Evolutionary conservation across 108 stramenopile genomes (phyloP), one percentile per base, ranked within the genome.

Genomic region (Skeletonema potamos): DNA sequence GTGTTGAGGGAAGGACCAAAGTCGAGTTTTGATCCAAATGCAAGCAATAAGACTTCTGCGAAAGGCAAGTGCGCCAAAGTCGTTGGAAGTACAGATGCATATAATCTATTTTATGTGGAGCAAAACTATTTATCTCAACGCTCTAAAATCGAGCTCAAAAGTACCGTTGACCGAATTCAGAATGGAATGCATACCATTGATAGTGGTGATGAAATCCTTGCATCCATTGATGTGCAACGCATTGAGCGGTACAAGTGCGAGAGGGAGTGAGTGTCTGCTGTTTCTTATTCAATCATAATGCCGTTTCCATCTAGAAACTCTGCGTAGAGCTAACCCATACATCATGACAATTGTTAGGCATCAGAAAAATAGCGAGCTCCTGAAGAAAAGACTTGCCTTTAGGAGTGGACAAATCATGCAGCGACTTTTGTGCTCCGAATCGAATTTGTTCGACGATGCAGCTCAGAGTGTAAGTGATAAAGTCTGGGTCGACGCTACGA

Each of bases 51-150:
- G n/a, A 39, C 44, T 17, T 51, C 58, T 36, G 44, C n/a, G 27
- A 34, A 46, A 18, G 48, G 17, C 8, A 69, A 43, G 33, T 15
- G 33, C 13, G 1, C 0, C 32, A 68, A 68, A 83, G 70, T 72
- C 13, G 27, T 18, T 34, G 81, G 85, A 7, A 77, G 84, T 54
- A 59, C 82, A 59, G 94, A 96, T 71, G 94, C 94, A 3, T 96
- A 96, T 81, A 96, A 92, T 77, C 79, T 96, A 61, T 85, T 93
- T 34, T 96, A 96, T 56, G 94, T 96, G 0, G 84, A 92, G 43
- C 83, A 85, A 32, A 44, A 66, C 29, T 93, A 83, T 62, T 71
- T 96, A 32, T 73, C 85, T 1, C 48, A 82, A 8, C 51, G 55
- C 41, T 58, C 54, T 54, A 6, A 73, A 62, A 30, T 13, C 30